Percentiles rank a stretch among this genome's conserved stretches.
Conservation (phyloP, 164 flowering plant genomes). For the Brasenia schreberi region DNA sequence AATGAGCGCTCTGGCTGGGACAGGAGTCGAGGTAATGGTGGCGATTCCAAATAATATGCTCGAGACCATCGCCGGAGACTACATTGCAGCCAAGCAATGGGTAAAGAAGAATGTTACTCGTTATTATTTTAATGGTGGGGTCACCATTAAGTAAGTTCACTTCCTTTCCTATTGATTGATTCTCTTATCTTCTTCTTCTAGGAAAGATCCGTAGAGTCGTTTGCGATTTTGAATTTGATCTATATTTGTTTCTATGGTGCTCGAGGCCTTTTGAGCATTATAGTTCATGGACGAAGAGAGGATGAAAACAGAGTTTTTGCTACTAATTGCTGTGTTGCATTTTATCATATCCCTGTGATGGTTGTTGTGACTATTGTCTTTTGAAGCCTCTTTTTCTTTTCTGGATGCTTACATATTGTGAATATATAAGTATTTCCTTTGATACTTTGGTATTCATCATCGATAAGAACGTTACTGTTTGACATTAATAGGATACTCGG, state of each 20-base stretch:
- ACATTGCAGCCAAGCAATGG: conserved; percentile 37
- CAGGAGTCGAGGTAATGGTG: conserved; percentile 54
- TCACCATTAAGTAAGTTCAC: conserved; percentile 37
- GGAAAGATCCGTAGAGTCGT: not conserved
- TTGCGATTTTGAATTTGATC: not conserved
- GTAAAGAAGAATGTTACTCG: conserved; percentile 40
- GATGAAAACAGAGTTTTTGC: not conserved
- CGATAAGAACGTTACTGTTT: no score
- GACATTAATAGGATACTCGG: no score
- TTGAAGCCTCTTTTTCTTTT: no score
- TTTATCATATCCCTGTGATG: no score
- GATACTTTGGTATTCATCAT: no score
- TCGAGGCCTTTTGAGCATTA: no score
- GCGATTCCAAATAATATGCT: conserved; percentile 57
- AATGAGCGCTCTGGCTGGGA: conserved; percentile 32
- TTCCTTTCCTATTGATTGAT: no score
- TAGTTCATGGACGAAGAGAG: not conserved
- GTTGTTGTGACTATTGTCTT: no score
- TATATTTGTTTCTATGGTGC: not conserved
- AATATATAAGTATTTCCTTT: no score
- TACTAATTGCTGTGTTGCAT: no score
- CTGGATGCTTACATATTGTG: no score
- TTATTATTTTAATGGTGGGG: conserved; percentile 37
- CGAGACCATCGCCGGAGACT: conserved; percentile 9
- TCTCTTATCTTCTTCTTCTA: not conserved